A percentile compares a stretch with the other conserved stretches of the same genome.
Evolutionary conservation across 306 rosid genomes (phyloP).

Genomic region (Cicer yamashitae): DNA sequence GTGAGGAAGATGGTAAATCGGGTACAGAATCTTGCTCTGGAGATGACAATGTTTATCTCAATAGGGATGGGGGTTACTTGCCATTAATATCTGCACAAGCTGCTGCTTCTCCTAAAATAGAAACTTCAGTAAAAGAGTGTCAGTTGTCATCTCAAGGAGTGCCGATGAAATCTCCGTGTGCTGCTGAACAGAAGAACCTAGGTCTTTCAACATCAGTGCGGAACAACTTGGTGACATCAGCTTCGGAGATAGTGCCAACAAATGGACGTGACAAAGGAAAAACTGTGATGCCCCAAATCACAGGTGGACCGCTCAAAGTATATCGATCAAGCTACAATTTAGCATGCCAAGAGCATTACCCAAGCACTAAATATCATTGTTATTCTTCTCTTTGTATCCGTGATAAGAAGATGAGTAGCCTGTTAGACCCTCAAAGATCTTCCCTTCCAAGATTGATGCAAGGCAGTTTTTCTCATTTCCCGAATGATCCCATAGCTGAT

Average conservation of each 20-base stretch:
- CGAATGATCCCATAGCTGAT: slow-evolving; percentile 49
- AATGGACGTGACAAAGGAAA: slow-evolving; percentile 49
- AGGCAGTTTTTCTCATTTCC: slow-evolving; percentile 49
- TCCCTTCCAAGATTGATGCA: slow-evolving; percentile 52
- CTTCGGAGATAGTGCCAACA: slow-evolving; percentile 52
- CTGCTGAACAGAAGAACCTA: slow-evolving; percentile 48
- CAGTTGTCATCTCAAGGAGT: slow-evolving; percentile 41
- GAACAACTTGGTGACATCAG: slow-evolving; percentile 50
- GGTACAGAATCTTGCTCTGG: slow-evolving; percentile 47
- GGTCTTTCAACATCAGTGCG: slow-evolving; percentile 51
- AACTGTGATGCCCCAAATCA: slow-evolving; percentile 48
- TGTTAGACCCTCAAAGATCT: slow-evolving; percentile 50
- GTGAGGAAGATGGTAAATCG: slow-evolving; percentile 44
- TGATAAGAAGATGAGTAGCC: slow-evolving; percentile 55
- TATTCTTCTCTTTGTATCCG: slow-evolving; percentile 55
- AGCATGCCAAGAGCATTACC: slow-evolving; percentile 51
- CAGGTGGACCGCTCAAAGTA: slow-evolving; percentile 43
- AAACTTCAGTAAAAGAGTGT: slow-evolving; percentile 45
- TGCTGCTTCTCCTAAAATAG: slow-evolving; percentile 46
- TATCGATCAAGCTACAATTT: slow-evolving; percentile 51
- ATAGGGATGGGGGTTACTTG: slow-evolving; percentile 41
- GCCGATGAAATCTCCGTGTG: slow-evolving; percentile 46
- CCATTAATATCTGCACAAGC: slow-evolving; percentile 44
- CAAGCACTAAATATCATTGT: slow-evolving; percentile 42
- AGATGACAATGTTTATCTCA: slow-evolving; percentile 42